A percentile compares a stretch with the other conserved stretches of the same genome.
Evolutionary conservation across 768 basidiomycete species (phyloP).

Genomic region (Floccularia luteovirens): DNA sequence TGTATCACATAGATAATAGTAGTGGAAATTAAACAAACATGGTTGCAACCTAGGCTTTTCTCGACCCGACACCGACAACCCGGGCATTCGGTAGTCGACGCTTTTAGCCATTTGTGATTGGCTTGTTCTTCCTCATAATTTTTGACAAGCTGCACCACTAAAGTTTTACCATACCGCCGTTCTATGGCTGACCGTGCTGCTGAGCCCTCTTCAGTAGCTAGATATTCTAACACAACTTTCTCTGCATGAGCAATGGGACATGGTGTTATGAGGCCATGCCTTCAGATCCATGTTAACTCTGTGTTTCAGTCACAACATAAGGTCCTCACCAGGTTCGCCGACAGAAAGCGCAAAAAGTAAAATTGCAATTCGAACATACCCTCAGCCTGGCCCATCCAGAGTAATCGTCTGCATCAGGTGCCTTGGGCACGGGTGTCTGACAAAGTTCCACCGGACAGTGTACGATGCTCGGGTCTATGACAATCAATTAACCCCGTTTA

Average conservation of each 20-base stretch:
- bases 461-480: constrained; percentile 66
- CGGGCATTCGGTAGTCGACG: constrained; percentile 65
- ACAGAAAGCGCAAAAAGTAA: constrained; percentile 81
- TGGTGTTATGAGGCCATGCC: constrained; percentile 75
- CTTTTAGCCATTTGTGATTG: constrained; percentile 67
- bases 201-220: constrained; percentile 47
- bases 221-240: constrained; percentile 58
- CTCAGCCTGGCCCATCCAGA: constrained; percentile 69
- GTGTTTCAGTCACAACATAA: not conserved
- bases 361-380: constrained; percentile 62
- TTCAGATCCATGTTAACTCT: constrained; percentile 15
- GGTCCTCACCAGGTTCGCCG: constrained; percentile 62
- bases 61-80: constrained; percentile 69
- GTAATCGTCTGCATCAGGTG: constrained; percentile 39
- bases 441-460: constrained; percentile 79
- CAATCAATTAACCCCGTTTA: not conserved
- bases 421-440: constrained; percentile 70
- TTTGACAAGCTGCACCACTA: constrained; percentile 51
- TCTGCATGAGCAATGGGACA: constrained; percentile 69
- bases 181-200: constrained; percentile 46
- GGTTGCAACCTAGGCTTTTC: constrained; percentile 80
- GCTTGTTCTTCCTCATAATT: constrained; percentile 67
- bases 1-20: constrained; percentile 6
- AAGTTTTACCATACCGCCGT: constrained; percentile 51
- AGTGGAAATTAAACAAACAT: constrained; percentile 41